Percentiles rank a stretch among this genome's conserved stretches.
phyloP scores from a whole-genome alignment of 331 rosid genomes.

The Saraca asoca region DNA sequence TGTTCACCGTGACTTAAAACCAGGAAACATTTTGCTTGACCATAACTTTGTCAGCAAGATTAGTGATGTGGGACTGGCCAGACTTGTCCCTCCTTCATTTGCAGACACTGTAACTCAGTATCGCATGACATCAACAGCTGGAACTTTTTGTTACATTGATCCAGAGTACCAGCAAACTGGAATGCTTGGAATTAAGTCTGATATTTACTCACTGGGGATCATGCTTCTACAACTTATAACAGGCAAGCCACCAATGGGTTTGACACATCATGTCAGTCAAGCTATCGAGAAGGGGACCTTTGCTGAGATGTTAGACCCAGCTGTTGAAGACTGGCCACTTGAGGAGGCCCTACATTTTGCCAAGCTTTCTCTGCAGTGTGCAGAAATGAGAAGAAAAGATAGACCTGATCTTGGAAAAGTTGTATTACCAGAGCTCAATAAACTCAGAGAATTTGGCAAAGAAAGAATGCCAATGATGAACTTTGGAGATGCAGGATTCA shows the following conservation, averaged over 20 bases:
- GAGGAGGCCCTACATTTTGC: conserved; percentile 66
- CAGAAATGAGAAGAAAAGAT: conserved; percentile 75
- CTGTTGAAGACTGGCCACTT: conserved; percentile 70
- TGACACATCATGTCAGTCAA: conserved; percentile 61
- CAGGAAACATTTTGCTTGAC: conserved; percentile 79
- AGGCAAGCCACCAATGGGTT: conserved; percentile 73
- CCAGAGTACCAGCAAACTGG: conserved; percentile 94
- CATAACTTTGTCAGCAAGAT: conserved; percentile 81
- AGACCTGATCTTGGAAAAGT: conserved; percentile 74
- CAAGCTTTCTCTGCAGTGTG: conserved; percentile 60
- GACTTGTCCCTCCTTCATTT: conserved; percentile 83
- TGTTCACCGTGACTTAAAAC: conserved; percentile 90
- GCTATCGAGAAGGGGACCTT: conserved; percentile 66
- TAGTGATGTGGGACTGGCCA: conserved; percentile 86
- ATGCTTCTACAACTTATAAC: conserved; percentile 75
- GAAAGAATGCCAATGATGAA: conserved; percentile 39
- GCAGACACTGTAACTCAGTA: conserved; percentile 71
- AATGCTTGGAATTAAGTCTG: conserved; percentile 78
- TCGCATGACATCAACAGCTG: conserved; percentile 80
- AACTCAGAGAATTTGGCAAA: conserved; percentile 60
- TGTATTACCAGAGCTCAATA: conserved; percentile 64
- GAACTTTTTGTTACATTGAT: conserved; percentile 83
- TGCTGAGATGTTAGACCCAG: conserved; percentile 67
- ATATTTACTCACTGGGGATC: conserved; percentile 73
- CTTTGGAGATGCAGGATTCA: conserved; percentile 14